These are phyloP conservation scores for Leishmania gerbilli DNA, from an alignment of 208 protist genomes.

Conservation along the genomic window DNA sequence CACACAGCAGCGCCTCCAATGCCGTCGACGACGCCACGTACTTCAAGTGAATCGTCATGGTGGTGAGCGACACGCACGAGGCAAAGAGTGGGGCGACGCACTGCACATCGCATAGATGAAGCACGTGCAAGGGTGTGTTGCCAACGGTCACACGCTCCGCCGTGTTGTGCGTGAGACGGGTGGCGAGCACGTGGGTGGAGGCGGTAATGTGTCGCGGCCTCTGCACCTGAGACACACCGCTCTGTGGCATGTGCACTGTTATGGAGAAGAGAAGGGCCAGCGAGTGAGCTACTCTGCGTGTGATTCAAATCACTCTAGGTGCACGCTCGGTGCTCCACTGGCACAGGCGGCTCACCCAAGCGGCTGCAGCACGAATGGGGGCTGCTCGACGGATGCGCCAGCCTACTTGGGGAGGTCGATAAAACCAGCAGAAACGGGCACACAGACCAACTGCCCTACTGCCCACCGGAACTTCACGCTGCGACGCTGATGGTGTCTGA, in stretches of 20 bases:
- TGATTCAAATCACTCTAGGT: background rate
- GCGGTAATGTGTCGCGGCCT: slow-evolving; percentile 14
- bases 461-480: background rate
- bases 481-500: background rate
- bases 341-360: background rate
- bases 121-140: slow-evolving; percentile 47
- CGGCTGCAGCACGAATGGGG: background rate
- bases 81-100: slow-evolving; percentile 45
- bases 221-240: background rate
- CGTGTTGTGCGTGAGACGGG: slow-evolving; percentile 33
- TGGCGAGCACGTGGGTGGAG: slow-evolving; percentile 21
- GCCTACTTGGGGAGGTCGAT: background rate
- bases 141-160: slow-evolving; percentile 49
- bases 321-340: background rate
- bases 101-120: slow-evolving; percentile 44
- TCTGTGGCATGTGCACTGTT: background rate
- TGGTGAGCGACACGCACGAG: slow-evolving; percentile 38
- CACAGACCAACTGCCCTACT: background rate
- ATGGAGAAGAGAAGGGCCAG: background rate
- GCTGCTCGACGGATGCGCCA: background rate
- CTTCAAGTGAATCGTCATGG: slow-evolving; percentile 51
- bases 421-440: background rate
- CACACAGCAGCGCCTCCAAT: slow-evolving; percentile 47
- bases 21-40: slow-evolving; percentile 48
- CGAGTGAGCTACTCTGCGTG: background rate